Evolutionary conservation across 768 basidiomycete species (phyloP).

Genomic region (Crucibulum laeve): DNA sequence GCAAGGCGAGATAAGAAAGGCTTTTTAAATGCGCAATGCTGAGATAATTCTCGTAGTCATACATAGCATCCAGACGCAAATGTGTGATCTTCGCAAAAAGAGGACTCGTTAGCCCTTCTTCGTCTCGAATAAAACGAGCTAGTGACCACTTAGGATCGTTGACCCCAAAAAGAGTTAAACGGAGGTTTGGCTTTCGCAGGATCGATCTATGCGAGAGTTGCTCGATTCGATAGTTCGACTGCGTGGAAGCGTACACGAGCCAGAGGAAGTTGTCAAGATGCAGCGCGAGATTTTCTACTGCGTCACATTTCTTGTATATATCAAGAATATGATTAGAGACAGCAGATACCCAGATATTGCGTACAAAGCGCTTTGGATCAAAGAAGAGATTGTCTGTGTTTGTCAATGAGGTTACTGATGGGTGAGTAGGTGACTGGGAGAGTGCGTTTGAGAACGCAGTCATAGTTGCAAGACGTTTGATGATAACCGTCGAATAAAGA

Average conservation of each 20-base stretch:
- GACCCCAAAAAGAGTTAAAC: constrained; percentile 12
- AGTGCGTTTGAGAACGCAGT: constrained; percentile 2
- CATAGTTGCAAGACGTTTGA: constrained; percentile 6
- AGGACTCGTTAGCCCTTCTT: constrained; percentile 6
- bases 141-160: constrained; percentile 9
- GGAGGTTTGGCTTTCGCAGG: constrained; percentile 7
- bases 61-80: constrained; percentile 12
- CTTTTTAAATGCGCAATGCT: constrained; percentile 12
- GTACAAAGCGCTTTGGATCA: constrained; percentile 6
- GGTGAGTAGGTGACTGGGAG: too few relatives aligned
- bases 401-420: neutral
- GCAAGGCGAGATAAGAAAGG: constrained; percentile 17
- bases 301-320: constrained; percentile 14
- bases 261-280: constrained; percentile 14
- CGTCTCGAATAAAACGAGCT: neutral
- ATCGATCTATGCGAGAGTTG: neutral
- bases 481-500: constrained; percentile 14
- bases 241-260: constrained; percentile 11
- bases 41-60: constrained; percentile 9
- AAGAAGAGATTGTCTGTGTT: constrained; percentile 4
- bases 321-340: constrained; percentile 11
- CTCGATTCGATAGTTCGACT: neutral
- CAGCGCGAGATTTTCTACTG: constrained; percentile 12
- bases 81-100: constrained; percentile 16
- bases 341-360: constrained; percentile 15